These are phyloP conservation scores for Salvia rosmarinus DNA, from an alignment of 257 asterid genomes.

Conservation along the genomic window DNA sequence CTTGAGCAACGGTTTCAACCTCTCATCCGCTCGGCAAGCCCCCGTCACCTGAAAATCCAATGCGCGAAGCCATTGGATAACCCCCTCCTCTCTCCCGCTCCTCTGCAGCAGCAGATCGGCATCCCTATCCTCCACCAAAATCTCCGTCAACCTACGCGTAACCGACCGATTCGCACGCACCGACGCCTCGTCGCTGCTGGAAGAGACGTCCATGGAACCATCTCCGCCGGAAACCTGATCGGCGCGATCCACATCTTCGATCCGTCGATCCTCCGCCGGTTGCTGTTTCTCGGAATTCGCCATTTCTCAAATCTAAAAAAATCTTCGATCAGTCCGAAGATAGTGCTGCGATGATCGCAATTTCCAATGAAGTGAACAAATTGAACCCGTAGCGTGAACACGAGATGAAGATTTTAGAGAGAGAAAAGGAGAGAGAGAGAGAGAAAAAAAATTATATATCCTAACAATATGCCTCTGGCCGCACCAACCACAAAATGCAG, in stretches of 20 bases:
- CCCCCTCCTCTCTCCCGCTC: constrained; percentile 56
- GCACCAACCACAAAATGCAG: constrained; percentile 28
- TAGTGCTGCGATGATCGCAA: constrained; percentile 15
- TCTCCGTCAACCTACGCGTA: constrained; percentile 55
- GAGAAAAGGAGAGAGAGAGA: not conserved
- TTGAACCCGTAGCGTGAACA: constrained; percentile 21
- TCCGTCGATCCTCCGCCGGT: constrained; percentile 42
- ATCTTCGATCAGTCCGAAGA: constrained; percentile 28
- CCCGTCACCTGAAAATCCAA: constrained; percentile 91
- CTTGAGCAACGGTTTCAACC: constrained; percentile 92
- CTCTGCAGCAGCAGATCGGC: constrained; percentile 67
- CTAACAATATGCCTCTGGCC: constrained; percentile 23
- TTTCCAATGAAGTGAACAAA: constrained; percentile 18
- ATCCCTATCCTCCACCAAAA: constrained; percentile 55
- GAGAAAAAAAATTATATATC: constrained; percentile 25
- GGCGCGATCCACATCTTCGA: constrained; percentile 46
- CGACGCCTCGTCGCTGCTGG: constrained; percentile 39
- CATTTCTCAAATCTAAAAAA: constrained; percentile 42
- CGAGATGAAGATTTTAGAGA: constrained; percentile 29
- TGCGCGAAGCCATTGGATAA: constrained; percentile 76
- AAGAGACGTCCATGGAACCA: constrained; percentile 38
- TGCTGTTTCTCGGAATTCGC: constrained; percentile 53
- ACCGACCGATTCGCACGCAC: constrained; percentile 43
- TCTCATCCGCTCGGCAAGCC: constrained; percentile 97
- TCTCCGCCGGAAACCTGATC: constrained; percentile 49